Base-by-base conservation (phyloP, 2,329 filamentous ascomycete genomes). In the Epichloe bromicola region DNA sequence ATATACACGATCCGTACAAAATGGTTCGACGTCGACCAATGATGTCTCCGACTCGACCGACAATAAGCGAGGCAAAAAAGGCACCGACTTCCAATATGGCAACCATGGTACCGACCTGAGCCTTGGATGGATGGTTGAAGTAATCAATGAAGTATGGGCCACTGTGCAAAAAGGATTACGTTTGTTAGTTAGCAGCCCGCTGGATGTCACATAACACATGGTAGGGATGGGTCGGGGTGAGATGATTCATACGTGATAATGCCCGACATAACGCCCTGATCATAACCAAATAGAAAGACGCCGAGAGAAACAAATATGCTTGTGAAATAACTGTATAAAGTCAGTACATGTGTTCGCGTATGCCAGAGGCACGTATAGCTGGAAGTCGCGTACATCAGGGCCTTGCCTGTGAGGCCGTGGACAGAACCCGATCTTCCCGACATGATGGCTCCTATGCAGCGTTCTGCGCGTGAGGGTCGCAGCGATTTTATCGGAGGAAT, bases 71-170 rank as follows among this genome's bases (percentile, higher is more conserved):
- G 19, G 91, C 86, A 60, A 95, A 85, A 55, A 98, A 86, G 38
- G 93, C 93, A 53, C 93, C 93, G 49, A 97, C 74, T 70, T 96
- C 91, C 53, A 98, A 78, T 60, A 98, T 97, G 58, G 93, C 91
- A 52, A 98, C 93, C 85, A 97, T 97, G 30, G 90, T 97, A 53
- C 91, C 93, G 53, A 98, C 83, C 65, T 95, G 82, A 45, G 89
- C 88, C 60, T 80, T 80, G 23, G 87, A 85, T 19, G 93, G 93
- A 60, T 97, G 82, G 61, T 90, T 76, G 70, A 98, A 97, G 67
- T 95, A 95, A 65, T 90, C 82, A 66, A 84, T 87, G 66, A 98
- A 98, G 67, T 85, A 86, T 10, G 81, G 77, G 56, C 90, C 90
- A 52, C 90, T 96, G 36, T n/a, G 36, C 33, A 38, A 38, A n/a